These are phyloP conservation scores for Oryza glaberrima DNA, from an alignment of 176 grass and related monocot species.

Conservation along the genomic window DNA sequence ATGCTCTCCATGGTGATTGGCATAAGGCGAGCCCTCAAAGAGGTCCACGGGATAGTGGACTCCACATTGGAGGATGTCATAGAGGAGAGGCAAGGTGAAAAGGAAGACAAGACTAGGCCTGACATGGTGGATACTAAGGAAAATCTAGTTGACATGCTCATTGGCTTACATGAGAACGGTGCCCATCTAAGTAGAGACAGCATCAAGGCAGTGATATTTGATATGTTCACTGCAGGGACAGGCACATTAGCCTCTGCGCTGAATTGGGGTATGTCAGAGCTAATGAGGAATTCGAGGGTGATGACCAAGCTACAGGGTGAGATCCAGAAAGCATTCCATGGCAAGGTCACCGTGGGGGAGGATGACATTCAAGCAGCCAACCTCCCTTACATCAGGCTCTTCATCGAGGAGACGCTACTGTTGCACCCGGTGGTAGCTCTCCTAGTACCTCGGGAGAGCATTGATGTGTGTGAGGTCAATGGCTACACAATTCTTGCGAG, in stretches of 20 bases:
- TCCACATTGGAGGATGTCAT: slow-evolving; percentile 8
- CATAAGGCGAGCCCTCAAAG: not conserved
- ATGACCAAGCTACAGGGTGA: slow-evolving; percentile 52
- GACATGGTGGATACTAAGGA: not conserved
- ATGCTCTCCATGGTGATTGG: slow-evolving; percentile 5
- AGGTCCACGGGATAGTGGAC: slow-evolving; percentile 1
- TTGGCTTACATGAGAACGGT: slow-evolving; percentile 31
- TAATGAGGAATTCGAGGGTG: slow-evolving; percentile 30
- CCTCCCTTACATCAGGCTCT: slow-evolving; percentile 48
- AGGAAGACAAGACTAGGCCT: not conserved
- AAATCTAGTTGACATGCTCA: slow-evolving; percentile 38
- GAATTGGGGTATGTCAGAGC: slow-evolving; percentile 57
- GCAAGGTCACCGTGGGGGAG: slow-evolving; percentile 5
- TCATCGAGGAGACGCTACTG: not conserved
- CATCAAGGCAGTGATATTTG: slow-evolving; percentile 45
- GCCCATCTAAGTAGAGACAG: slow-evolving; percentile 12
- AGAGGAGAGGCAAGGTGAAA: not conserved
- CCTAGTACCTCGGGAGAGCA: no score
- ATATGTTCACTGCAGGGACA: slow-evolving; percentile 43
- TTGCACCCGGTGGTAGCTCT: no score
- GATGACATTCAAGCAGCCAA: not conserved
- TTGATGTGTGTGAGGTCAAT: no score
- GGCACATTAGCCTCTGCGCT: slow-evolving; percentile 24
- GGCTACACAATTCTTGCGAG: no score
- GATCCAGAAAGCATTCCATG: slow-evolving; percentile 15